Evolutionary conservation across 306 rosid genomes (phyloP), one percentile per base, ranked within the genome.

Genomic region (Parietaria judaica): DNA sequence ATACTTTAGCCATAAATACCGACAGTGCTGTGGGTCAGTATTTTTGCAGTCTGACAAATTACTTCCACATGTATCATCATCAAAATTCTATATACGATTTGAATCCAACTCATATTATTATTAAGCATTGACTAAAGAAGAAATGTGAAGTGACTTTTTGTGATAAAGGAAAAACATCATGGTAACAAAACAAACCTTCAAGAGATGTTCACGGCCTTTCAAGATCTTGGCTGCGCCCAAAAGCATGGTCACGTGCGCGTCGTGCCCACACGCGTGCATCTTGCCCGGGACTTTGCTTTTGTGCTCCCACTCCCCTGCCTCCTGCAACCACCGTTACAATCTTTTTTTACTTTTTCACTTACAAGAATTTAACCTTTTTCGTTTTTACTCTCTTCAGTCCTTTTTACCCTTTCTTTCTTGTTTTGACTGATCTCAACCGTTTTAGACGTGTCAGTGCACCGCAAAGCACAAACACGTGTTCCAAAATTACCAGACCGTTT

Each of bases 211-310:
- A 13, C 98, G 89, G 63, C 64, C 76, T 80, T 88, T 92, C 76
- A 92, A 79, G 67, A 92, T 83, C 79, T 80, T 92, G 76, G 98
- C 95, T 43, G 98, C 98, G 8, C 98, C 98, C 11, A 88, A 14
- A 12, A 92, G 94, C 98, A 92, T 92, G 6, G 98, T 82, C 75
- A 92, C 98, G 62, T 92, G 98, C 36, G 96, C 98, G 58, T 92
- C 98, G 78, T 92, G 98, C 69, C 98, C 98, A 80, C 98, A 92
- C 43, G 98, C 98, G 51, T 88, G 98, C 98, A 92, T 92, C 80
- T 85, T 92, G 72, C 96, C 98, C 43, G 85, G 80, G 39, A 85
- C 92, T 82, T 81, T 92, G 65, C 96, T 88, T 63, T 82, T 88
- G 83, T 83, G 79, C 72, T 92, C 84, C 95, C 95, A 92, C 47